Evolutionary conservation across 495 filamentous ascomycete genomes (phyloP).

Genomic region (Daldinia bambusicola): DNA sequence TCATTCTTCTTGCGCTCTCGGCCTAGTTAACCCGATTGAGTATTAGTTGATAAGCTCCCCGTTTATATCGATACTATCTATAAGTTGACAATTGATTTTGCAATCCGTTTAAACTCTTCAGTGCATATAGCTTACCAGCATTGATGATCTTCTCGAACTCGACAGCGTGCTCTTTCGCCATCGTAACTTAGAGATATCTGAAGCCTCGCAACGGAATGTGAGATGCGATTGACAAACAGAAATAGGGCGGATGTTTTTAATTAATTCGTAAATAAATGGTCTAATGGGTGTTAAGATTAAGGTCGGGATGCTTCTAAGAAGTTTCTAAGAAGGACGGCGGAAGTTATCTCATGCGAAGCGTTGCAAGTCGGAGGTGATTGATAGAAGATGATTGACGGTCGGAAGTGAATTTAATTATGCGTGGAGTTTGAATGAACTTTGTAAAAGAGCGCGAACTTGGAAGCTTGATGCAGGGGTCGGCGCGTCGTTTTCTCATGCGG

Average conservation of each 20-base stretch:
- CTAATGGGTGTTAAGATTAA: background rate
- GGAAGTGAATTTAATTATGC: constrained; percentile 6
- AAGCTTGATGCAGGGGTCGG: constrained; percentile 28
- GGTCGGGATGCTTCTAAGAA: background rate
- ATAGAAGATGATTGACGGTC: background rate
- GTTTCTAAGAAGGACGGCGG: background rate
- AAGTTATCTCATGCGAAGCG: background rate
- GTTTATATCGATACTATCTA: background rate
- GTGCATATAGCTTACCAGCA: constrained; percentile 57
- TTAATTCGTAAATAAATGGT: background rate
- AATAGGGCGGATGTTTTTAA: background rate
- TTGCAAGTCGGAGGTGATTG: background rate
- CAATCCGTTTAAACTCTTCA: background rate
- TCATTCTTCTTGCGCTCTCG: constrained; percentile 77
- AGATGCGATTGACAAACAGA: background rate
- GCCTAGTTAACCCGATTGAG: constrained; percentile 54
- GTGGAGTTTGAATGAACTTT: constrained; percentile 10
- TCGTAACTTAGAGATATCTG: constrained; percentile 40
- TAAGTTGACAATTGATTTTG: background rate
- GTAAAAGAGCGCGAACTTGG: constrained; percentile 13
- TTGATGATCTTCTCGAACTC: constrained; percentile 76
- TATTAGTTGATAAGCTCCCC: constrained; percentile 29
- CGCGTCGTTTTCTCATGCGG: constrained; percentile 29
- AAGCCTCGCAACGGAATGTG: constrained; percentile 15
- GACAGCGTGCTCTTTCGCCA: constrained; percentile 62